Conservation (phyloP, 1,284 basidiomycete genomes). For the Bondarzewia mesenterica region DNA sequence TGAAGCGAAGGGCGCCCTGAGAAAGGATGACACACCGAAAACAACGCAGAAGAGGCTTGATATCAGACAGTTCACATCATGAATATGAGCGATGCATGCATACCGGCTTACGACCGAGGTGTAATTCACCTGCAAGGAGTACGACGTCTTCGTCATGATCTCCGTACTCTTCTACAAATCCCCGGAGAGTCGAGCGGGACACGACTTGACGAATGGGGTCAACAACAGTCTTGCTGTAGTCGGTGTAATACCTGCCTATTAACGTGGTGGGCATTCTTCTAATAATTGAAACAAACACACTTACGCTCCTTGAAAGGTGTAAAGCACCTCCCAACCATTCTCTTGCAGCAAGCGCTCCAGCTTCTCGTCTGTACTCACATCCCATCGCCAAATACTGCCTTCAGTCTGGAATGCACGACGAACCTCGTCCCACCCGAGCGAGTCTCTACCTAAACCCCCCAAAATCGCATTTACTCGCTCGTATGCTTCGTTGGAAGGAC, state of each 20-base stretch:
- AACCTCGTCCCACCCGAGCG: constrained; percentile 7
- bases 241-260: constrained; percentile 25
- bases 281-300: constrained; percentile 10
- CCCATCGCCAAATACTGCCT: constrained; percentile 9
- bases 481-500: constrained; percentile 1
- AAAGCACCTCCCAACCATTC: constrained; percentile 28
- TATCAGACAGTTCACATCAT: no score
- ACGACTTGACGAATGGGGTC: constrained; percentile 27
- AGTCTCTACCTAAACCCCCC: not conserved
- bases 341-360: constrained; percentile 25
- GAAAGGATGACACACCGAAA: not conserved
- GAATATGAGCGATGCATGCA: constrained; percentile 10
- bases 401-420: not conserved
- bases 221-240: constrained; percentile 33
- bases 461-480: constrained; percentile 1
- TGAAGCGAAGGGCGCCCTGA: constrained; percentile 33
- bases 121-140: constrained; percentile 32
- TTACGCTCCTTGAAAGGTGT: constrained; percentile 29
- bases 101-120: constrained; percentile 32
- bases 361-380: constrained; percentile 18
- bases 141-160: constrained; percentile 27
- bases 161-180: constrained; percentile 31
- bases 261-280: no score
- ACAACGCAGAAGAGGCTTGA: no score
- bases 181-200: constrained; percentile 24